A percentile compares a stretch with the other conserved stretches of the same genome.
These are phyloP conservation scores for Linum trigynum DNA, from an alignment of 345 rosid species.

Conservation along the genomic window DNA sequence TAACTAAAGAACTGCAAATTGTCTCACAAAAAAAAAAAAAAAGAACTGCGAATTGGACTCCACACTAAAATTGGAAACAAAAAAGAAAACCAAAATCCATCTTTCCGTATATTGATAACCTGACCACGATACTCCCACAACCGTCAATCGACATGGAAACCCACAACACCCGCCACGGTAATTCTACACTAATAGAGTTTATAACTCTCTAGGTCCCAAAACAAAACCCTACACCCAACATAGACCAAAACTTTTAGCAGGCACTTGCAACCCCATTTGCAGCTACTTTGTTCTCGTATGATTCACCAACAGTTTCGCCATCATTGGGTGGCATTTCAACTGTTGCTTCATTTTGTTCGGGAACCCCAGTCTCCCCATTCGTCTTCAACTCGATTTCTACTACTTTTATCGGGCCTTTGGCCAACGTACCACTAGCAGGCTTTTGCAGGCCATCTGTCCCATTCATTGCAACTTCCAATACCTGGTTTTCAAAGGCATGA, in stretches of 20 bases:
- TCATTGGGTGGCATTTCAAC: conserved; percentile 9
- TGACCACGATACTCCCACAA: not conserved
- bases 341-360: no score
- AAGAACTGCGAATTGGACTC: no score
- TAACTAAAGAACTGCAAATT: no score
- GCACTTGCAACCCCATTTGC: conserved; percentile 32
- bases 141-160: conserved; percentile 1
- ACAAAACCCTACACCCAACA: not conserved
- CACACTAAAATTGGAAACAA: no score
- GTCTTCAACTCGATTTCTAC: conserved; percentile 5
- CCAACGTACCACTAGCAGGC: conserved; percentile 8
- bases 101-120: no score
- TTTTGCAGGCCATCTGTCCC: conserved; percentile 17
- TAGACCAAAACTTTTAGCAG: conserved; percentile 22
- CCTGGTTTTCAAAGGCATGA: conserved; percentile 11
- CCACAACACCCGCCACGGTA: not conserved
- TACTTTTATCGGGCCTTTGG: conserved; percentile 5
- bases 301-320: conserved; percentile 5
- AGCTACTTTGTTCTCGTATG: conserved; percentile 12
- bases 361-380: conserved; percentile 10
- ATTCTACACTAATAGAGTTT: not conserved
- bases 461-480: conserved; percentile 9
- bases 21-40: no score
- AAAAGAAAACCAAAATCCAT: no score
- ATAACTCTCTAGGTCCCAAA: conserved; percentile 10